A percentile compares a stretch with the other conserved stretches of the same genome.
These are phyloP conservation scores for Cladosporium sp. DNA, from an alignment of 2,329 filamentous ascomycete genomes.

Conservation along the genomic window DNA sequence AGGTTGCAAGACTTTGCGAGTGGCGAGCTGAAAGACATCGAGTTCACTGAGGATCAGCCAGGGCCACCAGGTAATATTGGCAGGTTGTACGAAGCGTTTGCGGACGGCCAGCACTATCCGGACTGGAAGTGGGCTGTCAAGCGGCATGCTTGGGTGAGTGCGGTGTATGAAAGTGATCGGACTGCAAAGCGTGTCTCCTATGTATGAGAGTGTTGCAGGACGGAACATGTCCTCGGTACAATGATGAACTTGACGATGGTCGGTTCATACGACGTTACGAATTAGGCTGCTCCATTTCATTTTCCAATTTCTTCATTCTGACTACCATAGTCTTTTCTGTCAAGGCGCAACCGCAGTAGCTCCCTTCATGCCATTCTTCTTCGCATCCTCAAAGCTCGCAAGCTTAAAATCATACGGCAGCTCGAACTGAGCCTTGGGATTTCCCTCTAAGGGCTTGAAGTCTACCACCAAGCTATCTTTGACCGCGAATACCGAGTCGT, in stretches of 20 bases:
- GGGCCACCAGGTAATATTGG: slow-evolving; percentile 3
- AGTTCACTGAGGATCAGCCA: background rate
- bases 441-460: slow-evolving; percentile 49
- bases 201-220: background rate
- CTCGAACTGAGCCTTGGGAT: slow-evolving; percentile 51
- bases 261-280: too few species aligned
- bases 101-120: background rate
- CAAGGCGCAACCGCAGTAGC: slow-evolving; percentile 11
- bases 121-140: slow-evolving; percentile 10
- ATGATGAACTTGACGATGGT: too few species aligned
- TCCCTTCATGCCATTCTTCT: slow-evolving; percentile 8
- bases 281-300: background rate
- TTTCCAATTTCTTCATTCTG: background rate
- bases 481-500: slow-evolving; percentile 58
- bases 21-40: background rate
- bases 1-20: slow-evolving; percentile 1
- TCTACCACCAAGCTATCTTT: slow-evolving; percentile 59
- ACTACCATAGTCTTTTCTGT: background rate
- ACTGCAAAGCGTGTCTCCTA: background rate
- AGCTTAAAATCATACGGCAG: slow-evolving; percentile 44
- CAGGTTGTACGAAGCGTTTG: slow-evolving; percentile 10
- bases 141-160: slow-evolving; percentile 7
- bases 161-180: background rate
- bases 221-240: background rate
- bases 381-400: slow-evolving; percentile 10